Evolutionary conservation across 2,329 filamentous ascomycete genomes (phyloP), one percentile per base, ranked within the genome.

Genomic region (Ophiostoma sp.): DNA sequence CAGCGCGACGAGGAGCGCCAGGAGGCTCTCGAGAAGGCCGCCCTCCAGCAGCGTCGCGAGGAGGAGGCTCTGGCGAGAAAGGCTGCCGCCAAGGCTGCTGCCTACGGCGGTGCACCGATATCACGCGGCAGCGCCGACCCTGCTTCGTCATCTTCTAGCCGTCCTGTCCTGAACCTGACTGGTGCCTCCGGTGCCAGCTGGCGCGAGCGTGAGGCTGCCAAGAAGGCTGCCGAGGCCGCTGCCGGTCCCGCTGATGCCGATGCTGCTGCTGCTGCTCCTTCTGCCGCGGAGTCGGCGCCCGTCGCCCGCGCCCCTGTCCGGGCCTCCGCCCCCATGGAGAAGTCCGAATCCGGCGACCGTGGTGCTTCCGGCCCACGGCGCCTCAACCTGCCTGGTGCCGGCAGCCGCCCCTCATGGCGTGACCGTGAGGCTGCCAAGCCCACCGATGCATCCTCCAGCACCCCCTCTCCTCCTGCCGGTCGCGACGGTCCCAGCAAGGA

Each of bases 41-140:
- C 86, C 12, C 80, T 86, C 73, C 94, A 97, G 80, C 87, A 87
- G 74, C 86, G 92, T 76, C 88, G 91, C 77, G 93, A 96, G 78
- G 93, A 95, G 74, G 93, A 97, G 78, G 93, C 92, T 16, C 87
- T 93, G 79, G 90, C 89, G 73, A 64, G 63, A 64, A 18, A 18
- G 8, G 55, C 55, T 8, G 55, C 55, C 8, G 18, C 18, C 18
- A 64, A 64, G 63, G 40, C 40, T 4, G 60, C 60, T 7, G 16
- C 40, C 16, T 62, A 40, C 14, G 58, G 58, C 5, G 60, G 60
- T 63, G 60, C 7, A 2, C 40, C 60, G 40, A 41, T 63, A 63
- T 63, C 60, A 42, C 87, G 90, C 74, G 87, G 85, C 77, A 86
- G 84, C 75, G 88, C 84, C 69, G 87, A 87, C 44, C 80, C 67